Conservation (phyloP, 441 rosid genomes). For the Rhodomyrtus psidioides region DNA sequence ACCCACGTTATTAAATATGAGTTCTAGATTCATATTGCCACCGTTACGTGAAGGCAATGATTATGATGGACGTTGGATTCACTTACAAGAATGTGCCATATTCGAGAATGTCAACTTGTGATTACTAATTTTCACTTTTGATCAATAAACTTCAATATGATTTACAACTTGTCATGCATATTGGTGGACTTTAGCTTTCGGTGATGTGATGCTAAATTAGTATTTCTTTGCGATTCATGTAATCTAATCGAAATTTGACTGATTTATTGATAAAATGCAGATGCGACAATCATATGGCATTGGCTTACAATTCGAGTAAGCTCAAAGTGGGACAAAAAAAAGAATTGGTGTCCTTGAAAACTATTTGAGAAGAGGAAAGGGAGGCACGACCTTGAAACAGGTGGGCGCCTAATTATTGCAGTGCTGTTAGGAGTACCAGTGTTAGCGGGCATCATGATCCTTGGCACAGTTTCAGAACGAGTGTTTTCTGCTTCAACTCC, state of each 20-base stretch:
- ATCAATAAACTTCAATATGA: not conserved
- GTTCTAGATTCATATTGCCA: no score
- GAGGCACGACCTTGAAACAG: no score
- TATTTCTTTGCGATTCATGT: not conserved
- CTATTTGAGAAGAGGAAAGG: no score
- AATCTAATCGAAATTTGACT: not conserved
- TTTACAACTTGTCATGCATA: not conserved
- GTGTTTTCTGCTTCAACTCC: not conserved
- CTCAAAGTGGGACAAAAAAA: not conserved
- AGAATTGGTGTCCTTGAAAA: no score
- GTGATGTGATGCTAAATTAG: not conserved
- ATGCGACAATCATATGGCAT: accelerated
- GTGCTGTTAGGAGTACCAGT: no score
- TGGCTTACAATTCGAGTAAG: not conserved
- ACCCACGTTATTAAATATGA: no score
- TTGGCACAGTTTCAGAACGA: not conserved
- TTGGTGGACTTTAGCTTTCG: not conserved
- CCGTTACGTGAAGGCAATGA: no score
- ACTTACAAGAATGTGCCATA: not conserved
- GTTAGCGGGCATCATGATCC: not conserved
- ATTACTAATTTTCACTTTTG: not conserved
- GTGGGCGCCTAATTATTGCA: no score
- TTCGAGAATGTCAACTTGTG: not conserved
- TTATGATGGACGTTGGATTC: not conserved
- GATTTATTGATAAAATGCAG: not conserved